Base-by-base conservation (phyloP, 2,329 filamentous ascomycete species). In the Stagonosporopsis rhizophila region DNA sequence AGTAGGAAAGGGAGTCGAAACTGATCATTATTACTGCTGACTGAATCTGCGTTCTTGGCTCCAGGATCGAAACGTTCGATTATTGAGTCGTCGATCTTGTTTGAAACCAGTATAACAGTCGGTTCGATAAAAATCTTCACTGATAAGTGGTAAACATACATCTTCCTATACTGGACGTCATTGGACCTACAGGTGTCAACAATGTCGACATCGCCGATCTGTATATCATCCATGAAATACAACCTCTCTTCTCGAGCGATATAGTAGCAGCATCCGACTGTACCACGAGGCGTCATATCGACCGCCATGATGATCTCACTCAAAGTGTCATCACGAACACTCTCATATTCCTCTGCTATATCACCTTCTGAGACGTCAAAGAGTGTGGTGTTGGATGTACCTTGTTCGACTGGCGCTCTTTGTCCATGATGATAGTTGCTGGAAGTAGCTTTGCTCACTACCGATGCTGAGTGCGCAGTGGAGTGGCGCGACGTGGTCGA, bases 241-340 rank as follows among this genome's bases (percentile, higher is more conserved):
- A 97, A 75, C 32, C 82, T 86, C 67, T 90, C 87, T 35, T 92
- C 86, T 23, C 82, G 78, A 6, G 88, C 87, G 42, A 88, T 80
- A 70, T 94, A 96, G 70, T 94, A 96, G 41, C 91, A 89, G 73
- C 92, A 97, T 0, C 94, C 94, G 17, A 96, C 81, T 0, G 83
- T 87, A 0, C 85, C 87, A 27, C 85, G 83, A n/a, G 87, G 83
- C 59, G 83, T 86, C 72, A 94, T 81, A 56, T 96, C 87, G 22
- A 96, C 79, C 0, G 91, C 90, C 86, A 96, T 91, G 55, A 96
- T 83, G 23, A 92, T 77, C 69, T 95, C 90, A 52, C 85, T 83
- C 34, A 87, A 70, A 0, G 78, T 70, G 52, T 88, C 85, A 8
- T 68, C 60, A 32, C 81, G 78, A 32, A 80, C 75, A 45, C 77